Evolutionary conservation across 139 green algal genomes (phyloP).

Genomic region (Chlorella sp.): DNA sequence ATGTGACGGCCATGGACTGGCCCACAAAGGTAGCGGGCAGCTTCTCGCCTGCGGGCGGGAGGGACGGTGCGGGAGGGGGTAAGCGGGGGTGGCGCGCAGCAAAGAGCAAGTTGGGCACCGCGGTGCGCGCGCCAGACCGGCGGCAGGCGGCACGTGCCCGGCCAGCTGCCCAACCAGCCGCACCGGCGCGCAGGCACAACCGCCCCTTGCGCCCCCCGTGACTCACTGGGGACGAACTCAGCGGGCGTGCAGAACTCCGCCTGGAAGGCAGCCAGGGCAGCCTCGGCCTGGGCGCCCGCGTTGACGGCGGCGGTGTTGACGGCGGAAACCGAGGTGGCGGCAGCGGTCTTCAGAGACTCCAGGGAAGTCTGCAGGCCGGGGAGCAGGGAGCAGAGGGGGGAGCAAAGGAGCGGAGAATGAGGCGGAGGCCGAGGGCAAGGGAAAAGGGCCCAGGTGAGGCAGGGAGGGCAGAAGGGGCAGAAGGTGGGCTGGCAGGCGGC

Average conservation of each 20-base stretch:
- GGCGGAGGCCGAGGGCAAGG: too few relatives aligned
- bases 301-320: not conserved
- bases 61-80: not conserved
- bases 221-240: slow-evolving; percentile 15
- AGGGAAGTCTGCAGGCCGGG: not conserved
- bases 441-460: too few relatives aligned
- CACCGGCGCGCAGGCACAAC: too few relatives aligned
- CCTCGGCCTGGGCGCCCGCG: slow-evolving; percentile 10
- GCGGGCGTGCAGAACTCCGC: slow-evolving; percentile 34
- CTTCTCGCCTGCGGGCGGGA: slow-evolving; percentile 10
- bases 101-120: too few relatives aligned
- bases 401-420: too few relatives aligned
- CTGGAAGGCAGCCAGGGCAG: slow-evolving; percentile 26
- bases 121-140: not conserved
- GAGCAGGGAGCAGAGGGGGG: not conserved
- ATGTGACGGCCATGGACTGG: slow-evolving; percentile 21
- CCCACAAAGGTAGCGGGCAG: slow-evolving; percentile 37
- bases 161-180: too few relatives aligned
- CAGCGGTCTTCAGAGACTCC: not conserved
- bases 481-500: not conserved
- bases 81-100: not conserved
- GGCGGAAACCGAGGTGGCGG: not conserved
- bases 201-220: not conserved
- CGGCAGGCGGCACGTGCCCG: not conserved
- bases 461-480: not conserved